Evolutionary conservation across 208 protist species (phyloP).

Genomic region (Sergeia podlipaevii): DNA sequence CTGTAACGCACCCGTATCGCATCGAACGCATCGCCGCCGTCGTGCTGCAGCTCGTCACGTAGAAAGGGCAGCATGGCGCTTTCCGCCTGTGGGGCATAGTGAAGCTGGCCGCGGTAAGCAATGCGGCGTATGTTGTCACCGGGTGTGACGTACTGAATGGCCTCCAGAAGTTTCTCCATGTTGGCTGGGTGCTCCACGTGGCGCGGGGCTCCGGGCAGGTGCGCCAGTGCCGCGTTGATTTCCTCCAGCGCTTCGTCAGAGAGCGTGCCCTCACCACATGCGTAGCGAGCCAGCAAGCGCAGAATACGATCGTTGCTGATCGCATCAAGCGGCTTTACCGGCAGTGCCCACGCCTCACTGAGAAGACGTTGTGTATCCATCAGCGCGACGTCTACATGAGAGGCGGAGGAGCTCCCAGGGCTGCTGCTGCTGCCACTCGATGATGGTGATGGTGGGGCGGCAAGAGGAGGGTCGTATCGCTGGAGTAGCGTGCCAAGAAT

Average conservation of each 20-base stretch:
- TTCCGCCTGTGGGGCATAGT: slow-evolving; percentile 65
- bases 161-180: slow-evolving; percentile 60
- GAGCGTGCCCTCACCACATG: slow-evolving; percentile 54
- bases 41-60: slow-evolving; percentile 24
- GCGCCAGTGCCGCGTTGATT: slow-evolving; percentile 35
- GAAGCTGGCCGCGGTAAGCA: slow-evolving; percentile 55
- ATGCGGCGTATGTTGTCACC: slow-evolving; percentile 76
- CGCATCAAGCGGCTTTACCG: slow-evolving; percentile 50
- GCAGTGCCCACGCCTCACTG: slow-evolving; percentile 54
- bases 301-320: slow-evolving; percentile 71
- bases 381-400: slow-evolving; percentile 35
- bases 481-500: slow-evolving; percentile 77
- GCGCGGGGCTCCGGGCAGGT: slow-evolving; percentile 41
- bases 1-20: slow-evolving; percentile 38
- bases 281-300: slow-evolving; percentile 73
- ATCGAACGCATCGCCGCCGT: slow-evolving; percentile 75
- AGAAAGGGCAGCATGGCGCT: slow-evolving; percentile 43
- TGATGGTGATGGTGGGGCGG: background rate
- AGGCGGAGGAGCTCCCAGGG: background rate
- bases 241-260: slow-evolving; percentile 52
- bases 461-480: slow-evolving; percentile 40
- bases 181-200: slow-evolving; percentile 36
- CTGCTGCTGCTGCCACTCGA: background rate
- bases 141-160: slow-evolving; percentile 46
- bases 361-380: slow-evolving; percentile 54